phyloP scores from a whole-genome alignment of 352 stramenopile genomes.

The Phytophthora agathidicida region DNA sequence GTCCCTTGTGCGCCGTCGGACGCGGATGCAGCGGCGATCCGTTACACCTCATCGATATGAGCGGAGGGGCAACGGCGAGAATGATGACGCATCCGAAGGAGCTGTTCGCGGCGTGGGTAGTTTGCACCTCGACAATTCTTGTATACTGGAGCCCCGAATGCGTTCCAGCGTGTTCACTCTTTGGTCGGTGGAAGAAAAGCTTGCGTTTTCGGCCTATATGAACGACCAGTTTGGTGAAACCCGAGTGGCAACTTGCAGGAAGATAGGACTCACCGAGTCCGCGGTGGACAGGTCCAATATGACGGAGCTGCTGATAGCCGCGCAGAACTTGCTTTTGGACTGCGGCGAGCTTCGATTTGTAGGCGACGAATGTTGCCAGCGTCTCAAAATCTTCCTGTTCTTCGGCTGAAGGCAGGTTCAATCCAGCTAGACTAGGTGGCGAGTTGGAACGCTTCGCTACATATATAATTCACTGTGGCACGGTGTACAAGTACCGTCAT shows the following conservation, averaged over 20 bases:
- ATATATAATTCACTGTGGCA: constrained; percentile 16
- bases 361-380: constrained; percentile 56
- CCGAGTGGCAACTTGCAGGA: constrained; percentile 63
- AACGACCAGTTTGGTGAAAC: constrained; percentile 65
- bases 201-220: constrained; percentile 51
- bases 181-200: constrained; percentile 56
- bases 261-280: constrained; percentile 66
- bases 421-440: constrained; percentile 1
- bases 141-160: constrained; percentile 15
- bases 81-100: constrained; percentile 24
- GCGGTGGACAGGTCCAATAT: constrained; percentile 57
- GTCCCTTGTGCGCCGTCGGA: constrained; percentile 40
- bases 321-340: constrained; percentile 76
- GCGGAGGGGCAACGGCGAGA: constrained; percentile 13
- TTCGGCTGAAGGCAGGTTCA: constrained; percentile 52
- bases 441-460: constrained; percentile 6
- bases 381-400: constrained; percentile 79
- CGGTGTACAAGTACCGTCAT: constrained; percentile 9
- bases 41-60: constrained; percentile 17
- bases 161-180: constrained; percentile 57
- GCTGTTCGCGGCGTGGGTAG: constrained; percentile 26
- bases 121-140: constrained; percentile 21
- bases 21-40: constrained; percentile 33
- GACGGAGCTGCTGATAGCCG: constrained; percentile 54
- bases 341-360: constrained; percentile 45